phyloP scores from a whole-genome alignment of 2,329 filamentous ascomycete species.

The Sphaceloma murrayae region DNA sequence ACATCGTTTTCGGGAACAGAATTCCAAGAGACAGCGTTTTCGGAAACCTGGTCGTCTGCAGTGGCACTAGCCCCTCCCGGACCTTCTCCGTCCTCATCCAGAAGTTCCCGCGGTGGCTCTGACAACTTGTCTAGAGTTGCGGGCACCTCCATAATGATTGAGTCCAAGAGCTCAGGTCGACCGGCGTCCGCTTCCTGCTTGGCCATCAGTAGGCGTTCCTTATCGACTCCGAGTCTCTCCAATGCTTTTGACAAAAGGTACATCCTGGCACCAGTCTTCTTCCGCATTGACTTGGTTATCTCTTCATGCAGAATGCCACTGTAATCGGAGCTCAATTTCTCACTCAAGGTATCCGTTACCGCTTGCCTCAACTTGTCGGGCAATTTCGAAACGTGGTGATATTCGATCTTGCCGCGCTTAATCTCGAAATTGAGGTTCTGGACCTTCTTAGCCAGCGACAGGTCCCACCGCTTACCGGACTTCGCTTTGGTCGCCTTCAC shows the following conservation, averaged over 20 bases:
- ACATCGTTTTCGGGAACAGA: too few species aligned
- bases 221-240: not conserved
- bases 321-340: constrained; percentile 13
- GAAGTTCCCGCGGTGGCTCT: too few species aligned
- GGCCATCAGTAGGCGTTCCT: not conserved
- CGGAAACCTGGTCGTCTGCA: too few species aligned
- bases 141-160: too few species aligned
- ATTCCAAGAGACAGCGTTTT: too few species aligned
- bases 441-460: constrained; percentile 8
- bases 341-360: not conserved
- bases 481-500: constrained; percentile 6
- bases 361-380: constrained; percentile 3
- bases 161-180: not conserved
- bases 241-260: not conserved
- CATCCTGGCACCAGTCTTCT: not conserved
- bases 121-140: too few species aligned
- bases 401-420: constrained; percentile 5
- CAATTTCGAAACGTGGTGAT: constrained; percentile 1
- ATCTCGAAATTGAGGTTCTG: constrained; percentile 11
- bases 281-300: not conserved
- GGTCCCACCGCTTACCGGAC: constrained; percentile 13
- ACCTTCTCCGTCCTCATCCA: too few species aligned
- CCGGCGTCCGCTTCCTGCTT: constrained; percentile 3
- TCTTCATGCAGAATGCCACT: not conserved
- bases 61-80: too few species aligned